Conservation (phyloP, 345 rosid species). For the Acer campestre region DNA sequence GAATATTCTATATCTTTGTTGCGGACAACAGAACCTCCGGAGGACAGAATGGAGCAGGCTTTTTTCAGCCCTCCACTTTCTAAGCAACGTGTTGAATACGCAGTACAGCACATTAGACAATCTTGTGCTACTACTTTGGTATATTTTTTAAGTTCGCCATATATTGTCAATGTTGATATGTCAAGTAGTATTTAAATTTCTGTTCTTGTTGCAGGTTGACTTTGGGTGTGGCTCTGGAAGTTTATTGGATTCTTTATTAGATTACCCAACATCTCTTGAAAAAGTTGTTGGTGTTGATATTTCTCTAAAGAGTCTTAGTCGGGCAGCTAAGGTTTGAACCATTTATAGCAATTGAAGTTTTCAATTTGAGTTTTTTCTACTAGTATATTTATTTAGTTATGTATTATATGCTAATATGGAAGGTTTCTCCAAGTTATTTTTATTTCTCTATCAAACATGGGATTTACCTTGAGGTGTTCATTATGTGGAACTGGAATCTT, state of each 20-base stretch:
- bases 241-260: slow-evolving; percentile 75
- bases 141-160: slow-evolving; percentile 17
- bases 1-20: slow-evolving; percentile 55
- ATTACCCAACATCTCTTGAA: slow-evolving; percentile 69
- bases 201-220: slow-evolving; percentile 58
- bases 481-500: neutral
- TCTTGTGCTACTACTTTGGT: slow-evolving; percentile 80
- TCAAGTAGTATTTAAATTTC: slow-evolving; percentile 11
- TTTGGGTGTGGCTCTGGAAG: slow-evolving; percentile 98
- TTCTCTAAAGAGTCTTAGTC: slow-evolving; percentile 73
- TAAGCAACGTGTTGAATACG: slow-evolving; percentile 93
- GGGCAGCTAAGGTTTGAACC: slow-evolving; percentile 83
- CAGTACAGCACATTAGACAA: slow-evolving; percentile 69
- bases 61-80: slow-evolving; percentile 94
- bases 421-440: neutral
- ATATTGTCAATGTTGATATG: slow-evolving; percentile 6
- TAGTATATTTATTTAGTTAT: neutral
- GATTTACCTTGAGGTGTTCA: slow-evolving; percentile 2
- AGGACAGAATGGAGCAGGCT: slow-evolving; percentile 95
- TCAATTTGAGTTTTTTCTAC: slow-evolving; percentile 1
- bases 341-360: neutral
- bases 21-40: slow-evolving; percentile 71
- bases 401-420: neutral
- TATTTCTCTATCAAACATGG: neutral
- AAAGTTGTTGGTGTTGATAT: slow-evolving; percentile 83